Evolutionary conservation across 139 green algal species (phyloP).

Genomic region (Micromonas pusilla): DNA sequence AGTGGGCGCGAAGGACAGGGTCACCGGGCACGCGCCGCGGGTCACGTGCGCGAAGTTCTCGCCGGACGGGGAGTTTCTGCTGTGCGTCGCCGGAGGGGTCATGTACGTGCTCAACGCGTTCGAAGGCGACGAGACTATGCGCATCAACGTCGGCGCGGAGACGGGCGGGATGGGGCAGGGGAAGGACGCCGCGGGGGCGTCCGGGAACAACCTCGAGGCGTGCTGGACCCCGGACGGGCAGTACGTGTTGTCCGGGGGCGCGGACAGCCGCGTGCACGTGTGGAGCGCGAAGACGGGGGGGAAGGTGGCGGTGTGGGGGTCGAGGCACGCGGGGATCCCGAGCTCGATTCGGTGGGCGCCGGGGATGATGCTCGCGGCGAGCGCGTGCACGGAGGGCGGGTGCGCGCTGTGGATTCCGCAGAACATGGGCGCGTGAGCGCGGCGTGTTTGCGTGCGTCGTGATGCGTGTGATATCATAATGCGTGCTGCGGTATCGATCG

Average conservation of each 20-base stretch:
- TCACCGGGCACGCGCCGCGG: neutral
- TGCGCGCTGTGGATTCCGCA: constrained; percentile 74
- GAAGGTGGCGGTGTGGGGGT: constrained; percentile 52
- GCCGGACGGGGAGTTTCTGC: constrained; percentile 72
- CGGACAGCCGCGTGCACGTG: constrained; percentile 31
- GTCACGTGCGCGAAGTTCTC: constrained; percentile 62
- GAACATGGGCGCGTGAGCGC: too few species aligned
- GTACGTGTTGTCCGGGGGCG: constrained; percentile 50
- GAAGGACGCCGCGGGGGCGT: constrained; percentile 19
- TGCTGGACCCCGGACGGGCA: constrained; percentile 68
- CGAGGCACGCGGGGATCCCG: constrained; percentile 57
- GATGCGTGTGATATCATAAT: too few species aligned
- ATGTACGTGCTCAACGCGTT: constrained; percentile 81
- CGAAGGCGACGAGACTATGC: constrained; percentile 37
- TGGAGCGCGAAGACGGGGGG: constrained; percentile 18
- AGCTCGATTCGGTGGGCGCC: constrained; percentile 61
- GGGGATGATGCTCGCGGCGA: constrained; percentile 63
- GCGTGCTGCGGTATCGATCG: too few species aligned
- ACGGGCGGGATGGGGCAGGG: constrained; percentile 32
- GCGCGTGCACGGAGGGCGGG: constrained; percentile 50
- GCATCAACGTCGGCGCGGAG: constrained; percentile 18
- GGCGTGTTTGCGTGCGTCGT: too few species aligned
- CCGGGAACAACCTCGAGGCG: constrained; percentile 52
- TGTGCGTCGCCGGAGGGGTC: constrained; percentile 28
- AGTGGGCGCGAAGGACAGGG: constrained; percentile 29